A percentile compares a stretch with the other conserved stretches of the same genome.
phyloP scores from a whole-genome alignment of 1,284 basidiomycete species.

The Moesziomyces aphidis region DNA sequence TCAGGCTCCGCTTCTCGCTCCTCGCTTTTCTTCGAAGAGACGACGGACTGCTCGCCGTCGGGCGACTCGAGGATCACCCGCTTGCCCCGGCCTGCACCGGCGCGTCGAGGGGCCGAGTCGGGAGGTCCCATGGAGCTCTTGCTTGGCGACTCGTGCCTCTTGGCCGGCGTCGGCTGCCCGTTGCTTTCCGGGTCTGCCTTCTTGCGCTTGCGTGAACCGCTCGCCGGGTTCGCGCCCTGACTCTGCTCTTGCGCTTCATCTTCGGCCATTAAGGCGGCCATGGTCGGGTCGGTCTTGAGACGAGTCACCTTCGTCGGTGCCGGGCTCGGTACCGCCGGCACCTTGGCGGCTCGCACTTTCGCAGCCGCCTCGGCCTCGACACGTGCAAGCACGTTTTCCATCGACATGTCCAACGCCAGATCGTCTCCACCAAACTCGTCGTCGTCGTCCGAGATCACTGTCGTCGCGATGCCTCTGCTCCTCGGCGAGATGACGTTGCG shows the following conservation, averaged over 20 bases:
- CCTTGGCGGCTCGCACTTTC: background rate
- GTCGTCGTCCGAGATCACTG: slow-evolving; percentile 10
- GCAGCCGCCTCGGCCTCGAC: slow-evolving; percentile 24
- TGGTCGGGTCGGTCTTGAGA: slow-evolving; percentile 12
- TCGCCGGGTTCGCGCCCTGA: background rate
- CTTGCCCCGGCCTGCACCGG: slow-evolving; percentile 13
- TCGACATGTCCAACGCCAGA: slow-evolving; percentile 23
- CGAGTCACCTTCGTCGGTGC: background rate
- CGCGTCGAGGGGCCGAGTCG: slow-evolving; percentile 39
- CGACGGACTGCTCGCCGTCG: slow-evolving; percentile 1
- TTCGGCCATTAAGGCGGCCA: slow-evolving; percentile 13
- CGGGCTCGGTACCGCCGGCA: background rate
- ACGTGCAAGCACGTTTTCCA: slow-evolving; percentile 19
- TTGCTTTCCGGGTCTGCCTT: background rate
- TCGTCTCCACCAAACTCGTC: slow-evolving; percentile 23
- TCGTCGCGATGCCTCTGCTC: slow-evolving; percentile 23
- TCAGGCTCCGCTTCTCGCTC: slow-evolving; percentile 14
- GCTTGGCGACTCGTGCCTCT: slow-evolving; percentile 10
- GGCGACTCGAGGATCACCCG: slow-evolving; percentile 24
- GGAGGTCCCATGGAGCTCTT: slow-evolving; percentile 47
- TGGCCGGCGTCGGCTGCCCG: slow-evolving; percentile 1
- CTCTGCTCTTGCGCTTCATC: background rate
- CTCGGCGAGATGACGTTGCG: slow-evolving; percentile 10
- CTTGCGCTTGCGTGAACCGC: background rate
- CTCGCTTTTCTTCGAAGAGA: background rate